Conservation (phyloP, 352 stramenopile species). For the Globisporangium spiculum region DNA sequence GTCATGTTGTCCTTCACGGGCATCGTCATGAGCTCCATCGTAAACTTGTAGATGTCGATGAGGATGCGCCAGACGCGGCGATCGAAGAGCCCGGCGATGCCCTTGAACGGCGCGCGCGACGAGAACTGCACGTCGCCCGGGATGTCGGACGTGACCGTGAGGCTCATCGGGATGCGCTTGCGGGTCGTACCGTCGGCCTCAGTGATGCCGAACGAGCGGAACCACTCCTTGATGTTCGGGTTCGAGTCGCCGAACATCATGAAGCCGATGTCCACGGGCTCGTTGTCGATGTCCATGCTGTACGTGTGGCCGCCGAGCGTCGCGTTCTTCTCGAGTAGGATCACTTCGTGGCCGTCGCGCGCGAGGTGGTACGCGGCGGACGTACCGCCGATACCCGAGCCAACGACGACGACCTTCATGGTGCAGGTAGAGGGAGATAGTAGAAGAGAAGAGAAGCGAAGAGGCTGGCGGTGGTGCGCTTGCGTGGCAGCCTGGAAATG, state of each 20-base stretch:
- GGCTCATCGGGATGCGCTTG: slow-evolving; percentile 86
- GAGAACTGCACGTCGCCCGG: slow-evolving; percentile 84
- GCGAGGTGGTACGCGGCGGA: slow-evolving; percentile 82
- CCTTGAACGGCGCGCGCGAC: slow-evolving; percentile 72
- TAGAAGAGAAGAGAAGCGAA: not conserved
- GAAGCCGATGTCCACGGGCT: slow-evolving; percentile 85
- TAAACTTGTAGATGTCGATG: slow-evolving; percentile 86
- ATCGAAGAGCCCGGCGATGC: slow-evolving; percentile 68
- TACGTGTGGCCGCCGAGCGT: slow-evolving; percentile 81
- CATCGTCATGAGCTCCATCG: slow-evolving; percentile 84
- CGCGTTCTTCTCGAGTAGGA: slow-evolving; percentile 81
- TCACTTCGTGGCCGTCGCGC: slow-evolving; percentile 81
- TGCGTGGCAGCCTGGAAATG: slow-evolving; percentile 13
- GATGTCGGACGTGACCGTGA: slow-evolving; percentile 83
- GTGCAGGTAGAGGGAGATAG: not conserved
- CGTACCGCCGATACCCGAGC: slow-evolving; percentile 77
- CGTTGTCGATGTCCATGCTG: slow-evolving; percentile 84
- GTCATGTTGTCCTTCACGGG: slow-evolving; percentile 71
- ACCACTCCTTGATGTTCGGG: slow-evolving; percentile 90
- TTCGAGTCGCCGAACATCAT: slow-evolving; percentile 91
- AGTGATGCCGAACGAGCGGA: slow-evolving; percentile 82
- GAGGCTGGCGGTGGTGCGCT: not conserved
- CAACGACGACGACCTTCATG: slow-evolving; percentile 87
- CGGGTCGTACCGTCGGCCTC: slow-evolving; percentile 82
- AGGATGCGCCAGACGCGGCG: slow-evolving; percentile 80